Percentiles rank a stretch among this genome's conserved stretches.
phyloP scores from a whole-genome alignment of 352 stramenopile genomes.

The Lagenidium giganteum region DNA sequence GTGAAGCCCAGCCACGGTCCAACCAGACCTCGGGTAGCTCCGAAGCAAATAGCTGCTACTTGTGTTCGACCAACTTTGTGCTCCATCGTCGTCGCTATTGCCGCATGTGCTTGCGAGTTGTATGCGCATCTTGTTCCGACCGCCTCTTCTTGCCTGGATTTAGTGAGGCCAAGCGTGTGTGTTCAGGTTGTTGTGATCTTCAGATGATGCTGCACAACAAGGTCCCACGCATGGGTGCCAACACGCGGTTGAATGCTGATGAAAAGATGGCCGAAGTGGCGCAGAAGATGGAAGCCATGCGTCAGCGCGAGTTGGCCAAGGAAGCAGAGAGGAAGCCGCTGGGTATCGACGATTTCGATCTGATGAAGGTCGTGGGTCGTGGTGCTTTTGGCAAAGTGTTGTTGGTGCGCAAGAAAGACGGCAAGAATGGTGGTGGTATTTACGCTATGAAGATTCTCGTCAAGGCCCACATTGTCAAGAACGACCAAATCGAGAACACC shows the following conservation, averaged over 20 bases:
- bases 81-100: conserved; percentile 78
- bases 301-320: conserved; percentile 62
- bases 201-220: conserved; percentile 89
- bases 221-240: conserved; percentile 43
- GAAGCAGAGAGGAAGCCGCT: conserved; percentile 69
- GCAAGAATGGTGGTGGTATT: conserved; percentile 79
- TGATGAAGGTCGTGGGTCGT: conserved; percentile 94
- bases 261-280: conserved; percentile 59
- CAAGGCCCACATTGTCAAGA: conserved; percentile 91
- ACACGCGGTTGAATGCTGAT: conserved; percentile 30
- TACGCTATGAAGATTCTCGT: conserved; percentile 95
- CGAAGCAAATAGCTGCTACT: conserved; percentile 66
- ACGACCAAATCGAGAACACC: conserved; percentile 92
- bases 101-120: conserved; percentile 79
- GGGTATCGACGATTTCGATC: conserved; percentile 91
- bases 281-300: conserved; percentile 76
- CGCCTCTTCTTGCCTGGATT: conserved; percentile 83
- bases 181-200: conserved; percentile 78
- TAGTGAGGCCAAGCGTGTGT: conserved; percentile 84
- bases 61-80: conserved; percentile 80
- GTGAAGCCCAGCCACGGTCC: neutral
- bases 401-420: conserved; percentile 90
- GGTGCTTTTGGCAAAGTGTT: conserved; percentile 95
- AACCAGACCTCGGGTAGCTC: conserved; percentile 5
- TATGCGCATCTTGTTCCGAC: conserved; percentile 84